These are phyloP conservation scores for Lotmaria passim DNA, from an alignment of 208 protist genomes.

Conservation along the genomic window DNA sequence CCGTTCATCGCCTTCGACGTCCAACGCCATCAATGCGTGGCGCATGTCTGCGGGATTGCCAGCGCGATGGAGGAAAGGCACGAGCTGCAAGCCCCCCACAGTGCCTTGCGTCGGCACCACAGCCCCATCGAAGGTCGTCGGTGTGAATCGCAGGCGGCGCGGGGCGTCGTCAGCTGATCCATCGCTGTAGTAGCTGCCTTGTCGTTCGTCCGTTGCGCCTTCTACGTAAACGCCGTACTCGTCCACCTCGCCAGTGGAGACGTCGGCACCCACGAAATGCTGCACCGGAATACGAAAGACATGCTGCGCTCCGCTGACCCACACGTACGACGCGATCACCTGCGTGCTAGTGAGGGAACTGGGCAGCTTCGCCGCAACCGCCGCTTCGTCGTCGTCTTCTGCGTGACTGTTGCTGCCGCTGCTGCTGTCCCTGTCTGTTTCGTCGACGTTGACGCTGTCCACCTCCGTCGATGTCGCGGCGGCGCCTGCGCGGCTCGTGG, in stretches of 20 bases:
- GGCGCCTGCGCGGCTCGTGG: not conserved
- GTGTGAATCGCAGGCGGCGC: not conserved
- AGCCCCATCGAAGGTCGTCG: conserved; percentile 7
- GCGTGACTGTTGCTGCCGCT: too few relatives aligned
- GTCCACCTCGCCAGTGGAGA: not conserved
- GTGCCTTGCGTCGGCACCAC: not conserved
- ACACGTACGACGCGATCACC: conserved; percentile 26
- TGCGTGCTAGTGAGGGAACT: conserved; percentile 10
- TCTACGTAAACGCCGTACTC: not conserved
- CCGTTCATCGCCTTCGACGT: conserved; percentile 41
- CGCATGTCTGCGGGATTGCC: not conserved
- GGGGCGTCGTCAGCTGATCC: not conserved
- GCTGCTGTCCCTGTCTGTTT: too few relatives aligned
- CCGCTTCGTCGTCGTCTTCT: not conserved
- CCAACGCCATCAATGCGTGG: conserved; percentile 16
- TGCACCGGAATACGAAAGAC: conserved; percentile 31
- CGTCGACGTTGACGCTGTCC: not conserved
- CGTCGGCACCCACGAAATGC: not conserved
- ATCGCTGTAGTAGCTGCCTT: too few relatives aligned
- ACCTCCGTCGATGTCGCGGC: not conserved
- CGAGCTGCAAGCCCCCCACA: conserved; percentile 7
- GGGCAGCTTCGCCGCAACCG: not conserved
- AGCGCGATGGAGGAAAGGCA: not conserved
- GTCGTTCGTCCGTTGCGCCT: not conserved
- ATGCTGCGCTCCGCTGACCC: conserved; percentile 21